Base-by-base conservation (phyloP, 2,329 filamentous ascomycete genomes). In the Acephala macrosclerotiorum region DNA sequence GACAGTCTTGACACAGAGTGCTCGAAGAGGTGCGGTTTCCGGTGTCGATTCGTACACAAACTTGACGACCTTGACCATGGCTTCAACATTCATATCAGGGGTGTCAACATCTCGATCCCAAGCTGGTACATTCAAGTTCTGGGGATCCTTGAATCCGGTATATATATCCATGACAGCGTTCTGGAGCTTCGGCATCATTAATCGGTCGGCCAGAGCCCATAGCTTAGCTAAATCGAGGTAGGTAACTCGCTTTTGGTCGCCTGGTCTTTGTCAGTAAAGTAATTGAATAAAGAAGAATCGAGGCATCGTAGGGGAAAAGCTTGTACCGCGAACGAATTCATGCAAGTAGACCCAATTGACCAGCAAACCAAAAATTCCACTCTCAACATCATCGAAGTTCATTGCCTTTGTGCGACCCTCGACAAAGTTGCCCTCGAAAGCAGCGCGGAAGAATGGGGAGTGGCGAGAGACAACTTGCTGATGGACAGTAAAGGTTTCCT, bases 111-210 rank as follows among this genome's bases (percentile, higher is more conserved):
- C 45, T 6, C 20, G 20, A 9, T 16, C 25, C 45, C 20, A 25
- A 49, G 8, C 8, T 12, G 45, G 45, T 25, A 1, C 20, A 8
- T 49, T 20, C n/a, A 20, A 6, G 2, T 49, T 49, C 20, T 14
- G 3, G 12, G 45, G 45, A 7, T 49, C 16, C 4, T 42, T n/a
- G 40, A 18, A 26, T 25, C 45, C 45, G 7, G 45, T 49, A 8
- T 12, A 49, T 11, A 22, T 53, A 22, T 60, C 26, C 47, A 68
- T 65, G 2, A 47, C 36, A 1, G 47, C 14, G 25, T 70, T 69
- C 35, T 68, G 68, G 9, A 70, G 61, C 3, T 4, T 11, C 4
- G 66, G 63, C 8, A 65, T 63, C 14, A 63, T n/a, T 29, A 67
- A 62, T 26, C 63, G 60, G 2, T 64, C 59, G 7, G 40, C 64